Percentiles rank a stretch among this genome's conserved stretches.
Evolutionary conservation across 495 filamentous ascomycete genomes (phyloP).

Genomic region (Penicillium angulare): DNA sequence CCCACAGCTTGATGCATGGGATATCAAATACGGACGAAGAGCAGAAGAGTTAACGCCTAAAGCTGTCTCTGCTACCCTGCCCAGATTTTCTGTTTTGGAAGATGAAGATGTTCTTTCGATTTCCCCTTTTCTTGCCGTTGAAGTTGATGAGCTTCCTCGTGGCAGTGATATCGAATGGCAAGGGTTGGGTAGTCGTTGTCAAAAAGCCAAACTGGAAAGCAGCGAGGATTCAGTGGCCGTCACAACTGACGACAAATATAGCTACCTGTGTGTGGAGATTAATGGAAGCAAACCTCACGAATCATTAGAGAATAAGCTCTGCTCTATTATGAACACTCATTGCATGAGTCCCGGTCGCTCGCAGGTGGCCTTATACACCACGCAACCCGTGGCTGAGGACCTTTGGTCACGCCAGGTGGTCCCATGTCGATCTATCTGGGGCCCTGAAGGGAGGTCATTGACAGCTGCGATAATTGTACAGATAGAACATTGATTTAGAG

Average conservation of each 20-base stretch:
- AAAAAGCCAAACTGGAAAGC: slow-evolving; percentile 18
- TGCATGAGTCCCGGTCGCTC: slow-evolving; percentile 7
- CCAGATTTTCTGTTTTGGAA: slow-evolving; percentile 29
- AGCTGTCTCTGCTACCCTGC: slow-evolving; percentile 17
- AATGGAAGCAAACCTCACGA: slow-evolving; percentile 10
- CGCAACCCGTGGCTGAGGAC: slow-evolving; percentile 19
- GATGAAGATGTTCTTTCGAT: slow-evolving; percentile 20
- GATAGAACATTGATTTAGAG: not conserved
- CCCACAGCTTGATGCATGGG: slow-evolving; percentile 68
- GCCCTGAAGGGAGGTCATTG: slow-evolving; percentile 33
- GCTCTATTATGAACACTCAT: slow-evolving; percentile 16
- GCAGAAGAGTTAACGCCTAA: slow-evolving; percentile 20
- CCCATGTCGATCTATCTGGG: slow-evolving; percentile 50
- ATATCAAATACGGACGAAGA: slow-evolving; percentile 55
- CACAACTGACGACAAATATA: slow-evolving; percentile 19
- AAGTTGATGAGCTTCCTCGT: slow-evolving; percentile 70
- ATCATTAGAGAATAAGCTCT: slow-evolving; percentile 21
- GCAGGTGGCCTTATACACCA: slow-evolving; percentile 40
- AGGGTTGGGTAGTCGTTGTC: slow-evolving; percentile 42
- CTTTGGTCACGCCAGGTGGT: slow-evolving; percentile 41
- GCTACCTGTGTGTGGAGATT: slow-evolving; percentile 36
- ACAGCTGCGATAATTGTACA: slow-evolving; percentile 41
- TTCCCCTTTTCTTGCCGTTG: slow-evolving; percentile 68
- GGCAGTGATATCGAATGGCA: slow-evolving; percentile 74
- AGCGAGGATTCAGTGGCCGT: slow-evolving; percentile 20